Evolutionary conservation across 2,329 filamentous ascomycete species (phyloP).

Genomic region (Aspergillus intermedius): DNA sequence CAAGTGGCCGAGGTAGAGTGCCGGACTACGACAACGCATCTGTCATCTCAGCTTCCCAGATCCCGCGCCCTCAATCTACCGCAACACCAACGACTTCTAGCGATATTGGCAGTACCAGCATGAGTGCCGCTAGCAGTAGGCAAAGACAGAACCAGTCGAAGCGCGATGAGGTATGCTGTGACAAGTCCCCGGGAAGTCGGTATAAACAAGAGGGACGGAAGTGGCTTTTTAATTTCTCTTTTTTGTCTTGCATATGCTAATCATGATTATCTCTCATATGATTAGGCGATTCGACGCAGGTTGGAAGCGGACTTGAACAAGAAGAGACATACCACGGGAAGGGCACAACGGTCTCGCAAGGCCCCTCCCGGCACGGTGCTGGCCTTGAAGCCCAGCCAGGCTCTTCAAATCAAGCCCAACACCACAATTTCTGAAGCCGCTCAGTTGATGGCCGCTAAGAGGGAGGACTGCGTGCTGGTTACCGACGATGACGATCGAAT

Average conservation of each 20-base stretch:
- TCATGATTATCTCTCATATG: background rate
- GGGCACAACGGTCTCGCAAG: slow-evolving; percentile 80
- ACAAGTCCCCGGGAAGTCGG: background rate
- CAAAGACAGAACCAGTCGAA: slow-evolving; percentile 94
- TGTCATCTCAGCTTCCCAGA: slow-evolving; percentile 44
- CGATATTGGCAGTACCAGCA: slow-evolving; percentile 57
- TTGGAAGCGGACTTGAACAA: slow-evolving; percentile 97
- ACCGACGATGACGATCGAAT: slow-evolving; percentile 98
- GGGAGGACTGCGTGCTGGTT: slow-evolving; percentile 94
- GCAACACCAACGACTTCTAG: slow-evolving; percentile 36
- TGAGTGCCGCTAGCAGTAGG: slow-evolving; percentile 83
- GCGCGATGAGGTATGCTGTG: slow-evolving; percentile 79
- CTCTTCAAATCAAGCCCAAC: slow-evolving; percentile 91
- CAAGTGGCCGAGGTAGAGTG: slow-evolving; percentile 48
- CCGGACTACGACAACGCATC: slow-evolving; percentile 38
- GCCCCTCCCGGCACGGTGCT: slow-evolving; percentile 94
- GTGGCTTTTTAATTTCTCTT: background rate
- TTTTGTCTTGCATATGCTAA: slow-evolving; percentile 16
- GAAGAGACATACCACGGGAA: slow-evolving; percentile 76
- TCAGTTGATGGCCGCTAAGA: slow-evolving; percentile 97
- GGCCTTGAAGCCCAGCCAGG: slow-evolving; percentile 87
- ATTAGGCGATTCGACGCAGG: slow-evolving; percentile 88
- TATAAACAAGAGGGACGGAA: background rate
- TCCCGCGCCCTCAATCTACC: slow-evolving; percentile 54
- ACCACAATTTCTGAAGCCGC: slow-evolving; percentile 94